Evolutionary conservation across 1,284 basidiomycete genomes (phyloP).

Genomic region (Rhodotorula sp.): DNA sequence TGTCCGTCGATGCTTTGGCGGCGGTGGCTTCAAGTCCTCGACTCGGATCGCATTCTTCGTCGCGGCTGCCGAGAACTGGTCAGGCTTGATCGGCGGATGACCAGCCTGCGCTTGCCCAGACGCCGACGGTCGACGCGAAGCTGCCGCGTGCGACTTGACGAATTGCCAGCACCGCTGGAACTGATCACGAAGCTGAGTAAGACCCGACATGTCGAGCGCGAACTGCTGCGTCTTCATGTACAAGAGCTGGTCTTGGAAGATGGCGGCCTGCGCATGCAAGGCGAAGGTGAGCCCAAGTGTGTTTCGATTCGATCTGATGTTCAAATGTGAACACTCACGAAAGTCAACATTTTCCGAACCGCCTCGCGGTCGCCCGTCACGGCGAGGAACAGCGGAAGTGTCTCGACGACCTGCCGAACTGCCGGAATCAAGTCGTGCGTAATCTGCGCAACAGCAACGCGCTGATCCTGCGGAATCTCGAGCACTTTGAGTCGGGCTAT

Average conservation of each 20-base stretch:
- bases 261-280: constrained; percentile 12
- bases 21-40: constrained; percentile 43
- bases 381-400: constrained; percentile 42
- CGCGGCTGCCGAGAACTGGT: constrained; percentile 34
- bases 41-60: constrained; percentile 37
- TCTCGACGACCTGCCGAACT: constrained; percentile 39
- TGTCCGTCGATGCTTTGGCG: constrained; percentile 38
- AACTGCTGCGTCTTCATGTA: constrained; percentile 28
- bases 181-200: constrained; percentile 38
- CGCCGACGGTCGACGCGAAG: neutral
- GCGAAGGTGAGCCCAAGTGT: neutral
- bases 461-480: constrained; percentile 34
- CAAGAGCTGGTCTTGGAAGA: constrained; percentile 34
- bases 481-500: constrained; percentile 30
- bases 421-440: constrained; percentile 37
- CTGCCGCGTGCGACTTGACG: constrained; percentile 23
- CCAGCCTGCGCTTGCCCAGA: neutral
- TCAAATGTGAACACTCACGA: constrained; percentile 25
- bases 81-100: constrained; percentile 6
- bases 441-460: constrained; percentile 12
- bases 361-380: constrained; percentile 31
- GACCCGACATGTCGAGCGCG: constrained; percentile 37
- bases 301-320: neutral
- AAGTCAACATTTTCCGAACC: constrained; percentile 34
- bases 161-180: constrained; percentile 41